Base-by-base conservation (phyloP, 495 filamentous ascomycete genomes). In the Parmelia sp. region DNA sequence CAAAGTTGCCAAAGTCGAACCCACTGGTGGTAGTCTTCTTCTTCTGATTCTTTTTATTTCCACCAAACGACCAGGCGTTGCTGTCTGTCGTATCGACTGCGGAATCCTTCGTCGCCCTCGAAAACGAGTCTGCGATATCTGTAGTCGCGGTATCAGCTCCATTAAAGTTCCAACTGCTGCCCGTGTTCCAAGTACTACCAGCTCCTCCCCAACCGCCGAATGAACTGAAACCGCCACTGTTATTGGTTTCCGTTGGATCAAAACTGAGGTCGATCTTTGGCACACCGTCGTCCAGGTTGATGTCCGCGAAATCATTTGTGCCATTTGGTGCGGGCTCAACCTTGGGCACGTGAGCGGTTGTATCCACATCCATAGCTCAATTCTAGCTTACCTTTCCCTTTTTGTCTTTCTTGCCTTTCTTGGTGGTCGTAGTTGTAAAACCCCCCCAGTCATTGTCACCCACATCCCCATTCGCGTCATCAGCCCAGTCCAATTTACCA, bases 221-320 rank as follows among this genome's bases (percentile, higher is more conserved):
- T 44, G 47, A 49, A 39, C 71, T 71, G 67, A 78, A 78, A 1
- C 73, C 72, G 49, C 49, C 49, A 36, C 70, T 71, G 7, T 71
- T 75, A 31, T 74, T 76, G 1, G 72, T 68, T 12, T 68, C 74
- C 0, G 71, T 65, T 10, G 70, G 47, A 33, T 76, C 78, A 59
- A 82, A 79, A 57, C 70, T 77, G 36, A 82, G 65, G 66, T 81
- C 78, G 25, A 81, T 65, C 60, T 81, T 77, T 10, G 80, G 78
- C 29, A 73, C 74, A 25, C 65, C 66, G 39, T 77, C 74, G 39
- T 76, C 69, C 7, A 83, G 67, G 51, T 73, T 79, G 36, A 82
- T 71, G 57, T 83, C 78, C 57, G 80, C 79, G 47, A 82, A 81
- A 3, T 69, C 68, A 53, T 69, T 77, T 69, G 39, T 63, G 47